Evolutionary conservation across 805 yeast species (phyloP), one percentile per base, ranked within the genome.

Genomic region (Sungouiella thailandica): DNA sequence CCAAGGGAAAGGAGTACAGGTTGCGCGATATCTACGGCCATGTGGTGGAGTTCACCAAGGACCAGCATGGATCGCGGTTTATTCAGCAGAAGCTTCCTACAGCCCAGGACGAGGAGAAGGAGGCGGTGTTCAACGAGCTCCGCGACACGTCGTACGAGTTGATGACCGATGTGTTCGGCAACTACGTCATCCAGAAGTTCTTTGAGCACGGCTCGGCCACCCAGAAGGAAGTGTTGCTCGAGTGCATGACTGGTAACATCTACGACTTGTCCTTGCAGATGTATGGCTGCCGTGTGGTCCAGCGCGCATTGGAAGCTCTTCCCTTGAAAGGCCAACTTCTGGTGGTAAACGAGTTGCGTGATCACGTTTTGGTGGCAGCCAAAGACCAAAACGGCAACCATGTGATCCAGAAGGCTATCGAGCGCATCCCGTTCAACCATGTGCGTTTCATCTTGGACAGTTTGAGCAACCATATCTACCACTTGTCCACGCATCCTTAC

Each of bases 221-320:
- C 16, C 97, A 90, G 55, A 78, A 74, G 50, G 69, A 75, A 20
- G 70, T 80, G 9, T 65, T 93, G 42, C 74, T 86, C 33, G 80
- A 74, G 25, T 68, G 71, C 34, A 82, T 88, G 88, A 68, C 69
- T 36, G 87, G 89, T 6, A 80, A 80, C 32, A 77, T 93, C 52
- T 72, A 83, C 41, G 72, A 71, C 14, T 65, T 93, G 36, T 83
- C 96, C 0, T 61, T 88, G 52, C 97, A 93, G 53, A 90, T 90
- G 96, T 93, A 93, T 58, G 97, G 97, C 2, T 93, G 99, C 57
- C 74, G 99, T 45, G 98, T 93, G 30, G 94, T 93, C 23, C 99
- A 93, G 61, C 75, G 87, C 52, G 97, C 97, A 1, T 68, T 93
- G 34, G 96, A 86, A 55, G 78, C 77, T 40, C 69, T 86, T 26